These are phyloP conservation scores for Ajuga chamaepitys DNA, from an alignment of 257 asterid genomes.

Conservation along the genomic window DNA sequence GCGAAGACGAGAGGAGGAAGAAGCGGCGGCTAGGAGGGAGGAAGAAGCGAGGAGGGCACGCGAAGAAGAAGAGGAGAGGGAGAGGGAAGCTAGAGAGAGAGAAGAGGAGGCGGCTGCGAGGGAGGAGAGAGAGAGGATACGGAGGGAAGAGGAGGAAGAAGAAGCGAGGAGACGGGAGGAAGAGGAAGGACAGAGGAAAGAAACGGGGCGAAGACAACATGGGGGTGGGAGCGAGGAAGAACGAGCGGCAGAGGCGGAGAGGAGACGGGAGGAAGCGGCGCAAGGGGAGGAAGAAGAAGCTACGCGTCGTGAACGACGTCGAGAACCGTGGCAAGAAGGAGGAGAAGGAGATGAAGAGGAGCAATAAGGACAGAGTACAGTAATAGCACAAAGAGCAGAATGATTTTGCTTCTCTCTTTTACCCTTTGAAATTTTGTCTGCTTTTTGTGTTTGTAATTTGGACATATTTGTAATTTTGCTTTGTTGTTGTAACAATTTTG, in stretches of 20 bases:
- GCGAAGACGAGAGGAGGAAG: slow-evolving; percentile 4
- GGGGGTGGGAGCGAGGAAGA: not conserved
- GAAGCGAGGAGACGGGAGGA: not conserved
- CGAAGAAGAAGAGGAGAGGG: slow-evolving; percentile 4
- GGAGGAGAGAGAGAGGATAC: too few species aligned
- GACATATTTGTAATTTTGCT: too few species aligned
- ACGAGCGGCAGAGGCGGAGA: not conserved
- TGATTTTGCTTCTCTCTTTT: too few species aligned
- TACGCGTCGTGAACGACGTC: not conserved
- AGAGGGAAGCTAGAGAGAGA: not conserved
- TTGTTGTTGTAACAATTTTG: too few species aligned
- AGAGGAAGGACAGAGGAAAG: not conserved
- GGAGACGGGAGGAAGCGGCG: not conserved
- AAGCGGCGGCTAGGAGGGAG: not conserved
- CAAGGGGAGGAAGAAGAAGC: not conserved
- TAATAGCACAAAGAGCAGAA: too few species aligned
- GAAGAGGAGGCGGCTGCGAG: not conserved
- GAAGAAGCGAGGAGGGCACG: not conserved
- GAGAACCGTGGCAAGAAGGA: not conserved
- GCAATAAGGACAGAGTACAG: too few species aligned
- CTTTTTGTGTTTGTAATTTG: too few species aligned
- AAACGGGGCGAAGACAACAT: not conserved
- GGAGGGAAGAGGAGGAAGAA: not conserved
- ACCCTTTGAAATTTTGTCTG: too few species aligned
- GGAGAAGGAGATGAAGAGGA: not conserved